These are phyloP conservation scores for Comarum palustre DNA, from an alignment of 306 rosid genomes.

Conservation along the genomic window DNA sequence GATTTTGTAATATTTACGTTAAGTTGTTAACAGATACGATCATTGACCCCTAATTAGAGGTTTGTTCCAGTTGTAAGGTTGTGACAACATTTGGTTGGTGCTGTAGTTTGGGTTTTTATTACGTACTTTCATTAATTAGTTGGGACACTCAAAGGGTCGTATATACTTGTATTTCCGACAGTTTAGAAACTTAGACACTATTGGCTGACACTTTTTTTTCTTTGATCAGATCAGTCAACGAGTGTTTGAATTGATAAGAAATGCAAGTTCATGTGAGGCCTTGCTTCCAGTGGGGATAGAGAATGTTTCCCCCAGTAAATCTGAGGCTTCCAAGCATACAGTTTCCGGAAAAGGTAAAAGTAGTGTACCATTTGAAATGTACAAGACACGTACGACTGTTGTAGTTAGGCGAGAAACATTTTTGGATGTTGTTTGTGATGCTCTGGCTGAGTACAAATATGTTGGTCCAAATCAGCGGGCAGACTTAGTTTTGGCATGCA, in stretches of 20 bases:
- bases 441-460: conserved; percentile 82
- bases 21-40: not conserved
- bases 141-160: not conserved
- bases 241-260: conserved; percentile 66
- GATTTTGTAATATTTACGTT: not conserved
- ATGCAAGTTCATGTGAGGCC: conserved; percentile 31
- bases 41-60: not conserved
- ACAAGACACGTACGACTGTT: conserved; percentile 73
- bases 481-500: conserved; percentile 82
- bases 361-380: conserved; percentile 70
- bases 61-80: conserved; percentile 2
- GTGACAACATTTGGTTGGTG: not conserved
- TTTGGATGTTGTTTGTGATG: conserved; percentile 71
- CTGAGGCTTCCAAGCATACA: conserved; percentile 30
- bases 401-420: conserved; percentile 60
- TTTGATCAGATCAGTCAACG: conserved; percentile 77
- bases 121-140: not conserved
- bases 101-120: not conserved
- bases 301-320: conserved; percentile 23
- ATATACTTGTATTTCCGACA: not conserved
- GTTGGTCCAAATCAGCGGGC: conserved; percentile 88
- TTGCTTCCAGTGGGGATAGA: conserved; percentile 42
- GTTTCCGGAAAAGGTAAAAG: conserved; percentile 37
- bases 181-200: not conserved
- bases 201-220: conserved; percentile 25